A percentile compares a stretch with the other conserved stretches of the same genome.
Conservation (phyloP, 164 flowering plant species). For the Nymphaea colorata region DNA sequence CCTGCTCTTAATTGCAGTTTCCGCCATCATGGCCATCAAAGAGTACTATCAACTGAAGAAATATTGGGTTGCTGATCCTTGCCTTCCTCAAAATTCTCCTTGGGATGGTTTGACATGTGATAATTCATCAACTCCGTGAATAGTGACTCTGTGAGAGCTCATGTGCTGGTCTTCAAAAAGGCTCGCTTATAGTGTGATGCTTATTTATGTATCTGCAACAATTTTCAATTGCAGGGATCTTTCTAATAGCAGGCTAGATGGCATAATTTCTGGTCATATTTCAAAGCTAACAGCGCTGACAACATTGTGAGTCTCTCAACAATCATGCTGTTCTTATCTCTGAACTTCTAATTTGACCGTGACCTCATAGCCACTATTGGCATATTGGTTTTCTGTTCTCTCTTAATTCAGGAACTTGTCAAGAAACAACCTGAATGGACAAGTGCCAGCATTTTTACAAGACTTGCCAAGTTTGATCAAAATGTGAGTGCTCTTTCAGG, state of each 20-base stretch:
- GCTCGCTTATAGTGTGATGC: no score
- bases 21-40: constrained; percentile 25
- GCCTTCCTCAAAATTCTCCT: constrained; percentile 18
- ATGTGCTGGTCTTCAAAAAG: neutral
- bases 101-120: constrained; percentile 43
- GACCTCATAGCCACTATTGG: neutral
- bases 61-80: constrained; percentile 54
- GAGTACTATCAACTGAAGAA: constrained; percentile 10
- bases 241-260: constrained; percentile 26
- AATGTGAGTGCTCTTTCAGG: neutral
- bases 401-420: neutral
- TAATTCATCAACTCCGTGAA: constrained; percentile 4
- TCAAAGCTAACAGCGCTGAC: constrained; percentile 18
- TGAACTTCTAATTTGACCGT: neutral
- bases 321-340: neutral
- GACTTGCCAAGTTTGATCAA: neutral
- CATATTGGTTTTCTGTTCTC: no score
- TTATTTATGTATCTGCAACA: no score
- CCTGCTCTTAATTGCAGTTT: constrained; percentile 12
- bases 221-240: constrained; percentile 21
- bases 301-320: constrained; percentile 12
- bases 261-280: constrained; percentile 19
- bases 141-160: constrained; percentile 27
- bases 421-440: neutral
- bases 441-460: neutral